Evolutionary conservation across 163 green algal species (phyloP).

Genomic region (Volvox carteri): DNA sequence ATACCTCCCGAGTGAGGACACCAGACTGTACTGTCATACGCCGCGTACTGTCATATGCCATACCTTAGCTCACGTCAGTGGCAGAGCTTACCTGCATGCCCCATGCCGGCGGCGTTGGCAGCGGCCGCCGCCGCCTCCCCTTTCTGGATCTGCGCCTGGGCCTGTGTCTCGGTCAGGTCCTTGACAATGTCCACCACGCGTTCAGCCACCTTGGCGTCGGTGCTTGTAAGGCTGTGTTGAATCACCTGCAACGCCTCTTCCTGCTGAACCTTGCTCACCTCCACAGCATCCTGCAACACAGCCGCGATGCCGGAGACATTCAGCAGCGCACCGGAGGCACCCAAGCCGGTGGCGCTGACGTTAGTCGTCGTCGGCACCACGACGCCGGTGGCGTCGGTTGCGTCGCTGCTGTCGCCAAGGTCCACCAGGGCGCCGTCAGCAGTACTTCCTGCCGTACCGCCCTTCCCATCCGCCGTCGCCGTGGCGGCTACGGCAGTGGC

Average conservation of each 20-base stretch:
- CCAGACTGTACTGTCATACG: too few species aligned
- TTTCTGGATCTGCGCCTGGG: too few species aligned
- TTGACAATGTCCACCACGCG: slow-evolving; percentile 68
- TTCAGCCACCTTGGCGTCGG: slow-evolving; percentile 59
- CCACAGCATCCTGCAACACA: slow-evolving; percentile 47
- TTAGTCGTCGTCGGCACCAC: not conserved
- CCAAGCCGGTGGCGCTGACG: not conserved
- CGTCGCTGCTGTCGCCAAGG: too few species aligned
- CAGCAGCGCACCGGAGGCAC: not conserved
- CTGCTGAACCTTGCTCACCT: slow-evolving; percentile 46
- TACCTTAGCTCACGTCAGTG: too few species aligned
- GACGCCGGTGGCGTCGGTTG: not conserved
- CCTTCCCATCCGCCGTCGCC: not conserved
- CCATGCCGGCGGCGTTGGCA: too few species aligned
- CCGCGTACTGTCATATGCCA: too few species aligned
- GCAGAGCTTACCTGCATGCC: too few species aligned
- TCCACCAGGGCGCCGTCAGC: not conserved
- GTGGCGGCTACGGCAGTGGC: not conserved
- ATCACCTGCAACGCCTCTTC: slow-evolving; percentile 64
- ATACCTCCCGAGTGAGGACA: too few species aligned
- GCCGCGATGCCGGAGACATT: slow-evolving; percentile 49
- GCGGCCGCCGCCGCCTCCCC: not conserved
- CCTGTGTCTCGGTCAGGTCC: slow-evolving; percentile 51
- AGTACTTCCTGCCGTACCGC: not conserved
- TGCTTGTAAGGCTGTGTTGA: slow-evolving; percentile 59